phyloP scores from a whole-genome alignment of 257 asterid genomes.

The Nicotiana undulata region DNA sequence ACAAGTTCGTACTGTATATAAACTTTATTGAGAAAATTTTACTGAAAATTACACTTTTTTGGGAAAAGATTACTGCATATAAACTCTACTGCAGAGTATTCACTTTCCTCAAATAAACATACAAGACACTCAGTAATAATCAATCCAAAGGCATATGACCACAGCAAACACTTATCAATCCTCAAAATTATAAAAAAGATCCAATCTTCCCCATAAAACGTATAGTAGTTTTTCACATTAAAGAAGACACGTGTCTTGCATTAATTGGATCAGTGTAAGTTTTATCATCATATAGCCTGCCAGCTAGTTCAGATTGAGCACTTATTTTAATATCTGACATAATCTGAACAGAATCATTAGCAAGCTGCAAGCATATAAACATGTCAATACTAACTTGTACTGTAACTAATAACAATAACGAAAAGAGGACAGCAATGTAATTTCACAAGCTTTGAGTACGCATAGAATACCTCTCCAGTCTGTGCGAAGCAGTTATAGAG shows the following conservation, averaged over 20 bases:
- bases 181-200: not conserved
- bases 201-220: not conserved
- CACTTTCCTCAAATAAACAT: not conserved
- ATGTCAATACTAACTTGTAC: not conserved
- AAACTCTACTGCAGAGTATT: not conserved
- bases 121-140: not conserved
- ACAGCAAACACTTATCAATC: not conserved
- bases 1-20: not conserved
- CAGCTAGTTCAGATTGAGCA: not conserved
- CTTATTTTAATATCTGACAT: not conserved
- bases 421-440: not conserved
- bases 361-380: not conserved
- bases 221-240: not conserved
- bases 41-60: too few species aligned
- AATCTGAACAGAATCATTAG: not conserved
- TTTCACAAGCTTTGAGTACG: not conserved
- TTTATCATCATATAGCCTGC: not conserved
- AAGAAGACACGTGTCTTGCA: not conserved
- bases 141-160: not conserved
- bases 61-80: not conserved
- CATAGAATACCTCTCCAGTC: conserved; percentile 59
- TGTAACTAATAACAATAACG: not conserved
- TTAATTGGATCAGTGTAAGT: too few species aligned
- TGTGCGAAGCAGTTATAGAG: conserved; percentile 46
- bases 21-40: too few species aligned